Base-by-base conservation (phyloP, 495 filamentous ascomycete genomes). In the Friedmanniomyces simplex region DNA sequence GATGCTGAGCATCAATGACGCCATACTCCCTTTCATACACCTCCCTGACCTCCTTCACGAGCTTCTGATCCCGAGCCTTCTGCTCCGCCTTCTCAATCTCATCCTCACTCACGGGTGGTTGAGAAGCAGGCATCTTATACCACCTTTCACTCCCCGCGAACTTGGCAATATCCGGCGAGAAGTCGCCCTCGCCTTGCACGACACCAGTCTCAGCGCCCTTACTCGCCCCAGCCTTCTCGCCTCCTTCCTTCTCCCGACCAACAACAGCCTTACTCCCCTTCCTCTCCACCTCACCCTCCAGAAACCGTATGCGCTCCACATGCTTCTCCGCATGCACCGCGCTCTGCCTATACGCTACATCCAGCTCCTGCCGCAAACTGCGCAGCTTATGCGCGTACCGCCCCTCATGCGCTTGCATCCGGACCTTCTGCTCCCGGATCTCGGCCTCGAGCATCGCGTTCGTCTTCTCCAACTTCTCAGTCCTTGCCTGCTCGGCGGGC, bases 171-270 rank as follows among this genome's bases (percentile, higher is more conserved):
- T 67, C 66, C 28, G 56, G 62, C 18, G 57, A 54, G 60, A 71
- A 63, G 55, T 73, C 71, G 21, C 67, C 69, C 65, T 74, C 71
- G 1, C 63, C 65, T 59, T 95, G 90, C 47, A 71, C 72, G n/a
- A 91, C 69, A 16, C 37, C 43, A 2, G 37, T 18, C 32, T 85
- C 75, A 20, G 73, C 34, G 13, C 11, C 24, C 37, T 46, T 30
- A 21, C n/a, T n/a, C n/a, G 49, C 22, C 45, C 2, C 3, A 13
- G 32, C 47, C 25, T 30, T 12, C 30, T 12, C 39, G 21, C 5
- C 7, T 24, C 26, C 55, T 21, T 16, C 32, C 20, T 14, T 32
- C 2, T 53, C 58, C 1, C 53, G 34, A 45, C 54, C 28, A 32
- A 10, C 28, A 32, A 32, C 28, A 32, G 28, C 3, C 45, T 54